Conservation (phyloP, 371 early-diverging fungal species). For the Syncephalastrum contaminatum region DNA sequence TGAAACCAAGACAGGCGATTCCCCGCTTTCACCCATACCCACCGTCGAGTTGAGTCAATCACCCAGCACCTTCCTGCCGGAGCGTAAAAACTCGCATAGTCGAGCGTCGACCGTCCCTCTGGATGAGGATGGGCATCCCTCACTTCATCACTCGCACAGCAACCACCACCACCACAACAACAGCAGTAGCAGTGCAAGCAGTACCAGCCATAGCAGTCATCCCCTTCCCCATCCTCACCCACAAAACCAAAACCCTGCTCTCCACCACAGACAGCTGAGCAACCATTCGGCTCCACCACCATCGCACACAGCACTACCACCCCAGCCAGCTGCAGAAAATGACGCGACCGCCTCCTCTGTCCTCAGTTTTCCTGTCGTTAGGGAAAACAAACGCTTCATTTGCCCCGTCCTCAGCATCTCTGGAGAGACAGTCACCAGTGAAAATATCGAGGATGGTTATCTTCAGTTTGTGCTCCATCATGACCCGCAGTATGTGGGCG, state of each 20-base stretch:
- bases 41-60: too few relatives aligned
- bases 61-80: too few relatives aligned
- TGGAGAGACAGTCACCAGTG: constrained; percentile 35
- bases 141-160: too few relatives aligned
- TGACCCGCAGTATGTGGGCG: constrained; percentile 35
- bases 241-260: too few relatives aligned
- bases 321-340: not conserved
- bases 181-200: constrained; percentile 7
- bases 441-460: constrained; percentile 45
- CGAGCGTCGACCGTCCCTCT: too few relatives aligned
- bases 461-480: constrained; percentile 44
- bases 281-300: not conserved
- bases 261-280: too few relatives aligned
- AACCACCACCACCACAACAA: not conserved
- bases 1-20: too few relatives aligned
- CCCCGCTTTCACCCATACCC: too few relatives aligned
- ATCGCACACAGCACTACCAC: constrained; percentile 3
- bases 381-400: constrained; percentile 1
- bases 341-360: not conserved
- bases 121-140: too few relatives aligned
- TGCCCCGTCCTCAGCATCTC: constrained; percentile 15
- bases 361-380: not conserved
- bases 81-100: too few relatives aligned
- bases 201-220: not conserved
- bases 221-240: not conserved